Base-by-base conservation (phyloP, 495 filamentous ascomycete genomes). In the Achaetomiella virescens region DNA sequence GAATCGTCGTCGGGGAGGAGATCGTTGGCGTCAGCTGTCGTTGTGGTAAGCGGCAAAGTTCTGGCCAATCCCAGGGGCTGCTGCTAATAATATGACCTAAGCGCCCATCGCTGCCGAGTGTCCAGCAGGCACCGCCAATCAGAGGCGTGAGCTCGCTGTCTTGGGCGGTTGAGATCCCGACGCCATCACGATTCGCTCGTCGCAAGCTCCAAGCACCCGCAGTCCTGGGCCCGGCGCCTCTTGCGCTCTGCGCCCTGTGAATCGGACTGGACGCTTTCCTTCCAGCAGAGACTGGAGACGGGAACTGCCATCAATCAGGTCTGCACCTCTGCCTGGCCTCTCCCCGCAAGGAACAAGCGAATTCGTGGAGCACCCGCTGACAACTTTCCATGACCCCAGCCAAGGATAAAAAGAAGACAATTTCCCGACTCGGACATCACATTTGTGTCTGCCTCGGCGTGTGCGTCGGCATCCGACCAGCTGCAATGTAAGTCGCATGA, bases 61-160 rank as follows among this genome's bases (percentile, higher is more conserved):
- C 48, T 57, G 63, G 33, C 66, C 66, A 70, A 70, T 68, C 48
- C 62, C 38, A 46, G 1, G 42, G 41, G 33, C 48, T 33, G 60
- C 48, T 64, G 45, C 67, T 70, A 70, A 68, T 58, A 63, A 70
- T 70, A 68, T 59, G 58, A 65, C 54, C 47, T 70, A 65, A 68
- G 66, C 67, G 67, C 67, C 61, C 57, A 68, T 54, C 58, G 38
- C 46, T 64, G 61, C 60, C 58, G 63, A 62, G 61, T 52, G 50
- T 64, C 61, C 38, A 52, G 58, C 48, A 44, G 18, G 4, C 53
- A 48, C 44, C 46, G 35, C 67, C 67, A 70, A 70, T 70, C 63
- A 66, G 25, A 48, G 41, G 17, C 48, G 33, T 35, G 48, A 50
- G 15, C 50, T 18, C n/a, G 25, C 33, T 18, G 21, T 29, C 22